These are phyloP conservation scores for Blastobotrys ciferrii DNA, from an alignment of 1,139 yeast species.

Conservation along the genomic window DNA sequence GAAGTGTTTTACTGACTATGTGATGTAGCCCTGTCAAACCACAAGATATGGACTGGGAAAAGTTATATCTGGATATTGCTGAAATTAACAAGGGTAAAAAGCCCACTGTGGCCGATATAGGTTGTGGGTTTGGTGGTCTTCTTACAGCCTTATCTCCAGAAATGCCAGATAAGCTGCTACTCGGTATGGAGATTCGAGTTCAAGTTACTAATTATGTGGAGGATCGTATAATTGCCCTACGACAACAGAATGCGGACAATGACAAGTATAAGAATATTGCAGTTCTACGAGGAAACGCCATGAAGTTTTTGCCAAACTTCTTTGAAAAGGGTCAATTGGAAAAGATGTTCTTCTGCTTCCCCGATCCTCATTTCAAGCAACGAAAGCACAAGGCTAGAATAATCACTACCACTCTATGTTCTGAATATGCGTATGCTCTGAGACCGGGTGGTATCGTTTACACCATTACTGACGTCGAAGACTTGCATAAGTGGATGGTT, in stretches of 20 bases:
- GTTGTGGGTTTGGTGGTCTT: constrained; percentile 97
- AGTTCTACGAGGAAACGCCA: constrained; percentile 91
- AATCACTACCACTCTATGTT: constrained; percentile 78
- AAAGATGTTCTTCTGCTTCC: constrained; percentile 96
- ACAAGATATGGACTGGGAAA: constrained; percentile 80
- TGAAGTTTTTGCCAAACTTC: constrained; percentile 95
- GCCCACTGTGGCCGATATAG: constrained; percentile 93
- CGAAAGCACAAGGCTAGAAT: constrained; percentile 97
- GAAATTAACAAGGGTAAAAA: constrained; percentile 38
- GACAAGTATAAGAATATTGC: constrained; percentile 71
- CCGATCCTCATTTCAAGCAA: constrained; percentile 98
- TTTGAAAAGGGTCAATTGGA: constrained; percentile 69
- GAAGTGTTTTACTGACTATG: too few species aligned
- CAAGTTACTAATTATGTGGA: constrained; percentile 97
- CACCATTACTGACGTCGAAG: constrained; percentile 94
- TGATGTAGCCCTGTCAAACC: constrained; percentile 63
- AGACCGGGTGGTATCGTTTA: constrained; percentile 85
- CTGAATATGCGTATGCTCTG: constrained; percentile 90
- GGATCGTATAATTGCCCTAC: constrained; percentile 85
- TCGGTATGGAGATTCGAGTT: constrained; percentile 97
- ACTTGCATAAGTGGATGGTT: constrained; percentile 95
- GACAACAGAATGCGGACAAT: constrained; percentile 49
- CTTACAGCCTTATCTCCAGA: constrained; percentile 74
- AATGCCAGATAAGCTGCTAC: constrained; percentile 67
- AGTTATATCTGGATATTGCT: constrained; percentile 55